phyloP scores from a whole-genome alignment of 345 rosid genomes.

The Pugionium dolabratum region DNA sequence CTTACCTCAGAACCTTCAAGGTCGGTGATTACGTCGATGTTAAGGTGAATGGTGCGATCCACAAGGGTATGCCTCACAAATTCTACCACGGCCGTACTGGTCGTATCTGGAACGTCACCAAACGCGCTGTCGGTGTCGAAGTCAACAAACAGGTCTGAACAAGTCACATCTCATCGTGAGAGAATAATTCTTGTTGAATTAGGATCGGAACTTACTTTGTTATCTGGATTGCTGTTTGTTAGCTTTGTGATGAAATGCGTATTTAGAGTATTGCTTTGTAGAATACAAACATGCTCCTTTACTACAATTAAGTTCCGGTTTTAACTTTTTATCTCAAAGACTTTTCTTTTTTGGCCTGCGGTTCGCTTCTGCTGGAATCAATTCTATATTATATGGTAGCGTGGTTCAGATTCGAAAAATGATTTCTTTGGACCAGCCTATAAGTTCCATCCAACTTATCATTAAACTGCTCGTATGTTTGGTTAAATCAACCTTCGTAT shows the following conservation, averaged over 20 bases:
- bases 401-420: neutral
- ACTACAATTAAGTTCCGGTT: neutral
- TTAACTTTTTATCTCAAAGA: neutral
- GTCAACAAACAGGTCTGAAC: constrained; percentile 67
- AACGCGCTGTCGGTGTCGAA: constrained; percentile 84
- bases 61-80: constrained; percentile 95
- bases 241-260: neutral
- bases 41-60: constrained; percentile 82
- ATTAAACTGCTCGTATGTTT: neutral
- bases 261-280: neutral
- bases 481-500: too few relatives aligned
- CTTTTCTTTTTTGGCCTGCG: neutral
- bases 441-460: neutral
- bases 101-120: constrained; percentile 84
- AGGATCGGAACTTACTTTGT: neutral
- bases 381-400: neutral
- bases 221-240: neutral
- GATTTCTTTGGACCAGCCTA: neutral
- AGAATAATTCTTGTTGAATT: neutral
- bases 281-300: neutral
- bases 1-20: constrained; percentile 71
- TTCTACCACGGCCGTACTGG: constrained; percentile 93
- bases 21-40: constrained; percentile 75
- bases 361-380: neutral
- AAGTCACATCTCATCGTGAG: neutral